Evolutionary conservation across 495 filamentous ascomycete species (phyloP).

Genomic region (Penicillium simplicissimum): DNA sequence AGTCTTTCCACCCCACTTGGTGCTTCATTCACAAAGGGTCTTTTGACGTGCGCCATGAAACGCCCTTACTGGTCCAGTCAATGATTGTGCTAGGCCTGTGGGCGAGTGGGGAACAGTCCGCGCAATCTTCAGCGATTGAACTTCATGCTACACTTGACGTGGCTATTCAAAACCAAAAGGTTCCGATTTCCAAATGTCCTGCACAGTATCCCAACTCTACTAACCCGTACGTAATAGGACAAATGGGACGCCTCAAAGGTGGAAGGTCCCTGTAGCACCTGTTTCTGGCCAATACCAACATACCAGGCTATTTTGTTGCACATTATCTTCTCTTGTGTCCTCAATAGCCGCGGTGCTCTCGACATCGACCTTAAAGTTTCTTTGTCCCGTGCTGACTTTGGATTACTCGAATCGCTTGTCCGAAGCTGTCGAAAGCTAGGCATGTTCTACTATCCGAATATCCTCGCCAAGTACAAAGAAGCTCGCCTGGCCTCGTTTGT

Average conservation of each 20-base stretch:
- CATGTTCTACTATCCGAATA: constrained; percentile 34
- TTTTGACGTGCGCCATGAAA: constrained; percentile 23
- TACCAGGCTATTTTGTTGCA: constrained; percentile 38
- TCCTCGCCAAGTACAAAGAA: constrained; percentile 22
- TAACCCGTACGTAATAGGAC: constrained; percentile 14
- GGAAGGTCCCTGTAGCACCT: constrained; percentile 14
- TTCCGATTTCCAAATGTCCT: constrained; percentile 14
- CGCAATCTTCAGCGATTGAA: constrained; percentile 23
- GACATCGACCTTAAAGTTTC: constrained; percentile 22
- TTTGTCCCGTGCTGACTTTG: constrained; percentile 13
- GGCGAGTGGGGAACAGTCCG: constrained; percentile 15
- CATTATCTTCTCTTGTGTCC: constrained; percentile 25
- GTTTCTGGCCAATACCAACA: constrained; percentile 32
- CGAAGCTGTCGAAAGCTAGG: constrained; percentile 28
- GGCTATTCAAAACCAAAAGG: constrained; percentile 31
- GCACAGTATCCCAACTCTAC: no score
- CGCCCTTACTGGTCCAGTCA: constrained; percentile 29
- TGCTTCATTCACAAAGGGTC: constrained; percentile 30
- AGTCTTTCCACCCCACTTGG: constrained; percentile 35
- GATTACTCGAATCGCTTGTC: constrained; percentile 28
- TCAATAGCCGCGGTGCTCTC: background rate
- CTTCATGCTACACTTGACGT: constrained; percentile 26
- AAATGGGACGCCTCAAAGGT: constrained; percentile 30
- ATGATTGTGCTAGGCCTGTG: constrained; percentile 35
- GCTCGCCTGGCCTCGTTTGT: constrained; percentile 14